Evolutionary conservation across 2,329 filamentous ascomycete genomes (phyloP).

Genomic region (Fusarium sp.): DNA sequence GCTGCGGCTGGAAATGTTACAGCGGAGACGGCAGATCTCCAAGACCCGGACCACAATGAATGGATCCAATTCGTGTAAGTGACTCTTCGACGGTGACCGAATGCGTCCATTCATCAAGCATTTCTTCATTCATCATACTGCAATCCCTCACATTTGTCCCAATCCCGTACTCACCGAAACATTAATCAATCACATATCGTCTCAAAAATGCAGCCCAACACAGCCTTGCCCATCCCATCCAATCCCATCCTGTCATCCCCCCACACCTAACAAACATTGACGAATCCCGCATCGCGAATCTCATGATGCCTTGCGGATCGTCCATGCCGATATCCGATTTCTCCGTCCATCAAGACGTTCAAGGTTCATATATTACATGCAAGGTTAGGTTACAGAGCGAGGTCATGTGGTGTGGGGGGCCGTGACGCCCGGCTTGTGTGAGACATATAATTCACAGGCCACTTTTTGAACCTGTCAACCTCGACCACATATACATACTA

Average conservation of each 20-base stretch:
- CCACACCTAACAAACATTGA: not conserved
- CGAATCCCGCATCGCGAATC: not conserved
- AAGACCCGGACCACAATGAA: not conserved
- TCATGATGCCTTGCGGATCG: not conserved
- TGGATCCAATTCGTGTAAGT: not conserved
- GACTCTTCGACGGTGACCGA: not conserved
- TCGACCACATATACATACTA: not conserved
- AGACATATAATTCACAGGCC: not conserved
- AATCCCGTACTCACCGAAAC: not conserved
- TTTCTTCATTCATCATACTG: not conserved
- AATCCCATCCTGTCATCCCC: not conserved
- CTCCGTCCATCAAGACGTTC: not conserved
- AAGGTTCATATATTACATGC: not conserved
- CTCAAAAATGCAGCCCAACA: not conserved
- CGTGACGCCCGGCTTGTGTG: slow-evolving; percentile 19
- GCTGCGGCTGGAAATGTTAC: not conserved
- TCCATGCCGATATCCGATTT: slow-evolving; percentile 28
- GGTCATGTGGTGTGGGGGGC: slow-evolving; percentile 12
- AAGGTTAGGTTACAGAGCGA: not conserved
- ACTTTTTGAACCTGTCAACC: not conserved
- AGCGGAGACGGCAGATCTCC: not conserved
- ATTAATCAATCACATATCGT: not conserved
- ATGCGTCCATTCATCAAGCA: not conserved
- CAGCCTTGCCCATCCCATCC: slow-evolving; percentile 8
- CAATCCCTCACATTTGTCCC: not conserved